Percentiles rank a stretch among this genome's conserved stretches.
phyloP scores from a whole-genome alignment of 331 rosid genomes.

The Telfairia occidentalis region DNA sequence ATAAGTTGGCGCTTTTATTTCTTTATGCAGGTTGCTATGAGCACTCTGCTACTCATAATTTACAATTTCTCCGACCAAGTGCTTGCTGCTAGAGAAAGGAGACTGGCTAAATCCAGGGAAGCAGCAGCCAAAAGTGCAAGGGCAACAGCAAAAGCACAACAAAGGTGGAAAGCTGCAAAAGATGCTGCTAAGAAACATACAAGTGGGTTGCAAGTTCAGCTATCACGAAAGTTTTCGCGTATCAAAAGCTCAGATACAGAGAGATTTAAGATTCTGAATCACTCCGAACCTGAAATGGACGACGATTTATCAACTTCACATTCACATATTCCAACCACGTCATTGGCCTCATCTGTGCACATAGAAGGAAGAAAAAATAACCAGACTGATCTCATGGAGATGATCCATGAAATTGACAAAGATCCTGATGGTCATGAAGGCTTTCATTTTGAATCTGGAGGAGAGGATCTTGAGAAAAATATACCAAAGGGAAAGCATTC shows the following conservation, averaged over 20 bases:
- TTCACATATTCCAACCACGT: constrained; percentile 26
- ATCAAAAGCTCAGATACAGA: constrained; percentile 33
- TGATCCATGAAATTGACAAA: constrained; percentile 51
- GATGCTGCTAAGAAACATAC: constrained; percentile 73
- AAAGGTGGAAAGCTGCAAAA: constrained; percentile 73
- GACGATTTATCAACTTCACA: constrained; percentile 22
- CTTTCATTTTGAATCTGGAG: constrained; percentile 25
- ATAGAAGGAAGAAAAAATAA: constrained; percentile 32
- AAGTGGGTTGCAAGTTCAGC: constrained; percentile 68
- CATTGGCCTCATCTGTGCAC: constrained; percentile 23
- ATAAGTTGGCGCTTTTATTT: constrained; percentile 29
- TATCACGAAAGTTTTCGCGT: constrained; percentile 53
- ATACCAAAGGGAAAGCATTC: constrained; percentile 47
- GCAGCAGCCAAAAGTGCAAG: constrained; percentile 84
- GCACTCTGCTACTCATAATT: constrained; percentile 78
- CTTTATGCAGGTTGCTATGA: constrained; percentile 82
- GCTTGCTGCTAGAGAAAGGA: constrained; percentile 76
- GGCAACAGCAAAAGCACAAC: constrained; percentile 61
- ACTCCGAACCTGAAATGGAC: constrained; percentile 25
- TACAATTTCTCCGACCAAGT: constrained; percentile 97
- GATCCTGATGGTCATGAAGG: constrained; percentile 34
- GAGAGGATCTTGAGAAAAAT: constrained; percentile 12
- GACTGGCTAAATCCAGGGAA: constrained; percentile 71
- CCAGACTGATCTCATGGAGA: constrained; percentile 31
- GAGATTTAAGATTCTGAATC: constrained; percentile 41